Evolutionary conservation across 1,284 basidiomycete species (phyloP).

Genomic region (Ceratobasidium theobromae): DNA sequence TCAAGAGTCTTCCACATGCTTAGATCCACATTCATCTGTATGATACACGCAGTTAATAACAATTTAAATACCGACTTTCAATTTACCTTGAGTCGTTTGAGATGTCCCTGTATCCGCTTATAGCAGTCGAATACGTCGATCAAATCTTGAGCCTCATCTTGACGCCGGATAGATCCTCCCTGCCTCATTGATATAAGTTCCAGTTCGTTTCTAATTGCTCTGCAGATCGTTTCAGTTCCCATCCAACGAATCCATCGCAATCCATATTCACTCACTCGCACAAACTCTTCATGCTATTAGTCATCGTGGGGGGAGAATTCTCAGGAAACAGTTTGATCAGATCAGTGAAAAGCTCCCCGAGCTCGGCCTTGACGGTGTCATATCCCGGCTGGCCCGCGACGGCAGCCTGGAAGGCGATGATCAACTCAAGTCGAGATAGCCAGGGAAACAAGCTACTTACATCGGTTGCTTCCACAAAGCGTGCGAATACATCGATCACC

Average conservation of each 20-base stretch:
- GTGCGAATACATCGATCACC: too few relatives aligned
- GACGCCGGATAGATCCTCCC: too few relatives aligned
- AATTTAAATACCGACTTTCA: not conserved
- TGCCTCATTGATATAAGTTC: too few relatives aligned
- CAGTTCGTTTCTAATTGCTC: not conserved
- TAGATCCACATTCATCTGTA: not conserved
- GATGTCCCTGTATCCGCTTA: too few relatives aligned
- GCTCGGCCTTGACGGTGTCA: not conserved
- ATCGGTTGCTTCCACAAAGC: too few relatives aligned
- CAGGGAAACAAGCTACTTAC: too few relatives aligned
- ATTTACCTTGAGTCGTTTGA: not conserved
- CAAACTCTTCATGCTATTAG: not conserved
- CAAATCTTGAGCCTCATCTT: too few relatives aligned
- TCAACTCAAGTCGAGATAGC: too few relatives aligned
- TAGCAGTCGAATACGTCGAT: too few relatives aligned
- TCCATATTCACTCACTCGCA: not conserved
- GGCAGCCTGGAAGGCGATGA: too few relatives aligned
- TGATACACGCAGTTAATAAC: not conserved
- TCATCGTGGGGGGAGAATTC: not conserved
- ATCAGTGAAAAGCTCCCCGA: not conserved
- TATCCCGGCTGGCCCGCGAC: too few relatives aligned
- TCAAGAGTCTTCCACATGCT: constrained; percentile 2
- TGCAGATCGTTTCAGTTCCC: not conserved
- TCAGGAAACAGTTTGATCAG: not conserved
- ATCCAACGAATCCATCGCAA: not conserved